Base-by-base conservation (phyloP, 176 grass and related monocot species). In the Rhipidocladum racemiflorum region DNA sequence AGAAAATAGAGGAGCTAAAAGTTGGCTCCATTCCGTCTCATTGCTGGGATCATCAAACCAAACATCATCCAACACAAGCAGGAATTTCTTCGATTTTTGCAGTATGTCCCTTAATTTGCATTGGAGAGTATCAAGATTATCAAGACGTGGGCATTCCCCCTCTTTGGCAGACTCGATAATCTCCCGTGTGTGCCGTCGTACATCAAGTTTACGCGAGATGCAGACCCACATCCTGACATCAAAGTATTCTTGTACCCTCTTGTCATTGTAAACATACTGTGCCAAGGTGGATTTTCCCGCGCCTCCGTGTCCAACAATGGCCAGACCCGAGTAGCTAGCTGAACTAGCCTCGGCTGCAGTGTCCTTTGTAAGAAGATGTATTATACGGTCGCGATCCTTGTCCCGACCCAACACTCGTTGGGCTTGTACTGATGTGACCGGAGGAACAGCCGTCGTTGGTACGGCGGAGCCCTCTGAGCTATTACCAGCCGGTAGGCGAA, bases 31-130 rank as follows among this genome's bases (percentile, higher is more conserved):
- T 70, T 81, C 35, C 79, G 16, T 14, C 50, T 23, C 24, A 35
- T 11, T 59, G 9, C 29, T 28, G 1, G 12, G 39, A 25, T 67
- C 13, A 15, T 68, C 27, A 17, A 54, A 56, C 66, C 79, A 82
- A 16, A 82, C 53, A 32, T 61, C 66, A 60, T 82, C 79, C n/a
- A 82, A 61, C 2, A 71, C 53, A 59, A 82, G 79, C 18, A 82
- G 3, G 32, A 82, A 25, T 44, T 72, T 82, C 50, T 61, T 10
- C 13, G 24, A 46, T 15, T 82, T 45, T 1, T 70, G 9, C 15
- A 71, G 38, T 8, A 28, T 61, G n/a, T 17, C 23, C 7, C 6
- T 60, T 60, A 82, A 45, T 20, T 30, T 42, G 24, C 21, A 70
- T 12, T 82, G 79, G 4, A 82, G 38, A 40, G 38, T 12, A 15